Conservation (phyloP, 768 basidiomycete species). For the Pisolithus tinctorius region DNA sequence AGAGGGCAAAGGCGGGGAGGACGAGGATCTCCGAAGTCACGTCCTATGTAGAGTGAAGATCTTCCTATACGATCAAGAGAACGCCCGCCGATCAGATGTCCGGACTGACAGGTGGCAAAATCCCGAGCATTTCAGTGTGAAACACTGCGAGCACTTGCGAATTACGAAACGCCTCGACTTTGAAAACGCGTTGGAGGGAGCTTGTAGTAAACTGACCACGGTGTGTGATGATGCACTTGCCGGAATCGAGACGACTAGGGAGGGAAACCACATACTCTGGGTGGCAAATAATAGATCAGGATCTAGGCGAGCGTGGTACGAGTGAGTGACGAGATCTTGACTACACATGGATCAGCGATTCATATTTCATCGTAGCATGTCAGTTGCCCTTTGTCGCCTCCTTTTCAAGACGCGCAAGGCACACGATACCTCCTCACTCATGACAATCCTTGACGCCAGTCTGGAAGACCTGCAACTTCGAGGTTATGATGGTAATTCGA, state of each 20-base stretch:
- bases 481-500: conserved; percentile 65
- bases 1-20: conserved; percentile 32
- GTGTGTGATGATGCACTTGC: conserved; percentile 62
- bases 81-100: conserved; percentile 44
- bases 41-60: conserved; percentile 75
- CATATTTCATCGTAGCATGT: conserved; percentile 46
- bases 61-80: conserved; percentile 80
- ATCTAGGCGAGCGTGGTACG: conserved; percentile 55
- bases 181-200: conserved; percentile 22
- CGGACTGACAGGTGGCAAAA: conserved; percentile 53
- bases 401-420: conserved; percentile 68
- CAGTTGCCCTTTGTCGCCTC: conserved; percentile 68
- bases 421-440: conserved; percentile 80
- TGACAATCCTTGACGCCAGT: conserved; percentile 87
- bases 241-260: conserved; percentile 42
- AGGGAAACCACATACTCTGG: conserved; percentile 54
- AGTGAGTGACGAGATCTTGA: conserved; percentile 59
- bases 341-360: background rate
- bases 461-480: conserved; percentile 69
- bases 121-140: conserved; percentile 56
- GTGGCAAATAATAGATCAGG: conserved; percentile 42
- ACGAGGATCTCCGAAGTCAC: conserved; percentile 45
- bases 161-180: conserved; percentile 53
- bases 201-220: conserved; percentile 10
- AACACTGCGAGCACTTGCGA: conserved; percentile 50